A percentile compares a stretch with the other conserved stretches of the same genome.
Conservation (phyloP, 192 early-diverging fungal genomes). For the Podila horticola region DNA sequence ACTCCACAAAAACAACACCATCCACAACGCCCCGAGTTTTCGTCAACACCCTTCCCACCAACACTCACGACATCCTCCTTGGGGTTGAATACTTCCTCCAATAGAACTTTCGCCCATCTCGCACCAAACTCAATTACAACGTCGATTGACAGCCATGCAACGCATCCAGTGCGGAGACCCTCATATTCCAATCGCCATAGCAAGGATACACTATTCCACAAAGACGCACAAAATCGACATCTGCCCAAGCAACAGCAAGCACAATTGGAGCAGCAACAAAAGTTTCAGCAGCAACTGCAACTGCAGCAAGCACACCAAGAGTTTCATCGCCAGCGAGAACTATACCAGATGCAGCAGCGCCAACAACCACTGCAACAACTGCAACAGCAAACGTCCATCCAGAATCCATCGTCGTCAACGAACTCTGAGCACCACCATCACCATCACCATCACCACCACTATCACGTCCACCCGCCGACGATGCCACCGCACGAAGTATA, state of each 20-base stretch:
- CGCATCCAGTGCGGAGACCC: not conserved
- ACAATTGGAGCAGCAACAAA: slow-evolving; percentile 16
- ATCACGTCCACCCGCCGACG: slow-evolving; percentile 1
- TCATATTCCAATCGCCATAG: slow-evolving; percentile 15
- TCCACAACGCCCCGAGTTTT: not conserved
- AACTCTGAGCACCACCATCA: not conserved
- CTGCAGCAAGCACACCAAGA: slow-evolving; percentile 27
- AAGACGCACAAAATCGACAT: slow-evolving; percentile 16
- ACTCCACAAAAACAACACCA: not conserved
- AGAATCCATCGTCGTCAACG: not conserved
- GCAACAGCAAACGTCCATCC: not conserved
- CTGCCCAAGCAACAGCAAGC: slow-evolving; percentile 20
- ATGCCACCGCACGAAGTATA: not conserved
- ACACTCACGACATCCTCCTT: slow-evolving; percentile 1
- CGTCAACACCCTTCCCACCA: not conserved
- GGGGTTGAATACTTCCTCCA: slow-evolving; percentile 13
- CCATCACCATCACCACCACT: not conserved
- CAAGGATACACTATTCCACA: slow-evolving; percentile 40
- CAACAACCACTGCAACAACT: slow-evolving; percentile 7
- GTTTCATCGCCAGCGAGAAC: slow-evolving; percentile 39
- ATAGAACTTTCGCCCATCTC: too few species aligned
- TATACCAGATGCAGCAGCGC: slow-evolving; percentile 17
- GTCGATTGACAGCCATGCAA: not conserved
- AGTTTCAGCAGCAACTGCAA: slow-evolving; percentile 19
- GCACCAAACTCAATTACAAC: too few species aligned